Evolutionary conservation across 2,329 filamentous ascomycete species (phyloP).

Genomic region (Apiospora phragmitis): DNA sequence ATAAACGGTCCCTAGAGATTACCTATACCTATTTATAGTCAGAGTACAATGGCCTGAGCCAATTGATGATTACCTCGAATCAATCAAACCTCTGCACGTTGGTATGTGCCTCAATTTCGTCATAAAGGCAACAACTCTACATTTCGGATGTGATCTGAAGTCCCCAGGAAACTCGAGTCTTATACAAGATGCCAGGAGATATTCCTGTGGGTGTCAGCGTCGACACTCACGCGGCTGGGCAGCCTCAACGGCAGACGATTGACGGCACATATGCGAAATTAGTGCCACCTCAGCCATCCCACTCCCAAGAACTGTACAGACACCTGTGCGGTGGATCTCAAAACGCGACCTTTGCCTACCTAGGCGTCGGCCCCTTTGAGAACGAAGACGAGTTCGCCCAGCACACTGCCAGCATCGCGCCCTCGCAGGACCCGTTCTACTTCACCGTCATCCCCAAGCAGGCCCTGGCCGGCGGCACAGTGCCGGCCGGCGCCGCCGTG

Average conservation of each 20-base stretch:
- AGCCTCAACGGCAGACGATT: background rate
- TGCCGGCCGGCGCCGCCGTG: constrained; percentile 18
- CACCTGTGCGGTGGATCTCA: constrained; percentile 8
- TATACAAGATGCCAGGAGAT: background rate
- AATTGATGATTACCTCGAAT: background rate
- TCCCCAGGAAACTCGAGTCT: background rate
- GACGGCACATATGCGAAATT: background rate
- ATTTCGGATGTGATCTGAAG: background rate
- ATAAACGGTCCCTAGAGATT: background rate
- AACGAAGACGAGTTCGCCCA: constrained; percentile 21
- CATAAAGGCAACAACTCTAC: background rate
- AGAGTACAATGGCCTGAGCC: background rate
- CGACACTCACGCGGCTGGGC: constrained; percentile 5
- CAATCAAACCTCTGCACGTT: background rate
- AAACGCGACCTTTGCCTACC: constrained; percentile 20
- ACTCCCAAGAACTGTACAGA: constrained; percentile 10
- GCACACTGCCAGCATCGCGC: constrained; percentile 18
- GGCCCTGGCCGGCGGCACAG: constrained; percentile 8
- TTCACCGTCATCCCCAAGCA: constrained; percentile 26
- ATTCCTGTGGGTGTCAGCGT: constrained; percentile 8
- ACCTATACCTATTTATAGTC: background rate
- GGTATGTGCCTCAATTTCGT: background rate
- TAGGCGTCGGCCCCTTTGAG: constrained; percentile 26
- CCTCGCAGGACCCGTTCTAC: constrained; percentile 23
- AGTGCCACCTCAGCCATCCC: constrained; percentile 1